These are phyloP conservation scores for Saccharomycopsis phalli DNA, from an alignment of 1,139 yeast species.

Conservation along the genomic window DNA sequence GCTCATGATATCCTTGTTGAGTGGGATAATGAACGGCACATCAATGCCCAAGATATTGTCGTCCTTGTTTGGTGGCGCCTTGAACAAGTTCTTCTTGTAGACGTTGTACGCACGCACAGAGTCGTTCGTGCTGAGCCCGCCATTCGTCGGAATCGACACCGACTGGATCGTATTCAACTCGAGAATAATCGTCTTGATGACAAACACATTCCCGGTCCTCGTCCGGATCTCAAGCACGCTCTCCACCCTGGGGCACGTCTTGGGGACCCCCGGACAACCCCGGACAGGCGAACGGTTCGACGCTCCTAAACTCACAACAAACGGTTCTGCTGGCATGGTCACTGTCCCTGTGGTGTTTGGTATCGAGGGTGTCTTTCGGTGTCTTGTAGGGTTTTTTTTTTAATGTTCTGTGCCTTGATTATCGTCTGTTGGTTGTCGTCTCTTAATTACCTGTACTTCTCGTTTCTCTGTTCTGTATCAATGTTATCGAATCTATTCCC, in stretches of 20 bases:
- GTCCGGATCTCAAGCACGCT: conserved; percentile 21
- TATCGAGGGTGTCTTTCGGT: too few relatives aligned
- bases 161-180: conserved; percentile 20
- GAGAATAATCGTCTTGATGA: conserved; percentile 12
- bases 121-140: conserved; percentile 16
- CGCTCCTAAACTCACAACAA: conserved; percentile 20
- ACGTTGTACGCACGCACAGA: conserved; percentile 8
- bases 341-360: too few relatives aligned
- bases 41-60: conserved; percentile 43
- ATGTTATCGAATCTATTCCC: too few relatives aligned
- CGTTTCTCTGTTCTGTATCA: too few relatives aligned
- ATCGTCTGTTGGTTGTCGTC: too few relatives aligned
- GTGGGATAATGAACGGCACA: conserved; percentile 48
- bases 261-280: conserved; percentile 21
- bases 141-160: conserved; percentile 14
- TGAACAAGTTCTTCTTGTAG: conserved; percentile 14
- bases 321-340: conserved; percentile 18
- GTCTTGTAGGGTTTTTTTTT: too few relatives aligned
- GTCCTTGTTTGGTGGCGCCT: conserved; percentile 2
- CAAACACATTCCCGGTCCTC: conserved; percentile 16
- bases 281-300: conserved; percentile 19
- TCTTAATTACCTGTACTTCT: too few relatives aligned
- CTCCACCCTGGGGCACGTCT: conserved; percentile 21
- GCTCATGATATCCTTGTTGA: conserved; percentile 46
- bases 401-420: too few relatives aligned